Evolutionary conservation across 2,329 filamentous ascomycete genomes (phyloP), one percentile per base, ranked within the genome.

Genomic region (Phoma herbarum): DNA sequence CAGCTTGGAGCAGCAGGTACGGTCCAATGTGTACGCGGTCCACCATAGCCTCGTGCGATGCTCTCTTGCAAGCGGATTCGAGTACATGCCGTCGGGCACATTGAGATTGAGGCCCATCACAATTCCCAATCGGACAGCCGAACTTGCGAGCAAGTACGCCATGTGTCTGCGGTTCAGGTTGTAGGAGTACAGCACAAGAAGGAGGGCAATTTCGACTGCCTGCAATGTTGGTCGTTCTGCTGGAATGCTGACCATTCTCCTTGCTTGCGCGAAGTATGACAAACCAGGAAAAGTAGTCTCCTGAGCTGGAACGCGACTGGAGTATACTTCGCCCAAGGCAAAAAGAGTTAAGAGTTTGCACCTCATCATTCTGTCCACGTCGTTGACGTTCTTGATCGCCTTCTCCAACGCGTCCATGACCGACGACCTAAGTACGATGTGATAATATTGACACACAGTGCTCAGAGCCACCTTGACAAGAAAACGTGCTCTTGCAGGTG

Each of bases 101-200:
- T 35, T 35, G 31, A 35, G 31, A 35, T 35, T 35, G 16, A 1
- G 66, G 8, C 81, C 81, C 69, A 83, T 80, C 3, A 82, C 75
- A 0, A 82, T 69, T 2, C 75, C 75, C 0, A 80, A 61, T 5
- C 82, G 76, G 1, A 83, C 74, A 1, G 82, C 81, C 0, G 77
- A 79, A 18, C 81, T 78, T 0, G 81, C 78, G 4, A 82, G 69
- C 1, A 74, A 69, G 31, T 81, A 80, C 4, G 81, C 79, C 1
- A 78, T 78, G 31, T 83, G 78, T 0, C 81, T 73, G 11, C 81
- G 71, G 43, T 83, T 83, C 4, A 83, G 64, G 1, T 75, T 70
- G 0, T 80, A 73, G 0, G 80, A 81, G 52, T 82, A 83, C 4
- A 83, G 73, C 0, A 82, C 80, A 14, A 83, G 74, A 3, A 83